Percentiles rank a stretch among this genome's conserved stretches.
These are phyloP conservation scores for Amyloporia xantha DNA, from an alignment of 768 basidiomycete genomes.

Conservation along the genomic window DNA sequence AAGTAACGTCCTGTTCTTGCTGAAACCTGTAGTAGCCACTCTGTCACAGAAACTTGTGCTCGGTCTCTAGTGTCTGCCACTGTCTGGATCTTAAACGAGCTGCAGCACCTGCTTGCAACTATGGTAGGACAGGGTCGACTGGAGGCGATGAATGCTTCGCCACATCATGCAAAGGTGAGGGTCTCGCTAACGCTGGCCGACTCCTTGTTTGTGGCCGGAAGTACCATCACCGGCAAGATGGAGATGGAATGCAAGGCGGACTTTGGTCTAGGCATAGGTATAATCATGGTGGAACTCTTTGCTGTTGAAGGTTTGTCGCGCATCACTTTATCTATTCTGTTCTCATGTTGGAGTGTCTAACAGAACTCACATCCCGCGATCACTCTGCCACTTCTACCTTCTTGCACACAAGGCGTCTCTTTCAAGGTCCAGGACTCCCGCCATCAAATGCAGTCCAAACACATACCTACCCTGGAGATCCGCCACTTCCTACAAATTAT, in stretches of 20 bases:
- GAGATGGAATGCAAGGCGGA: slow-evolving; percentile 76
- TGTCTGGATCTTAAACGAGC: too few relatives aligned
- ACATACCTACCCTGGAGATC: slow-evolving; percentile 50
- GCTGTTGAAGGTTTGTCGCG: slow-evolving; percentile 34
- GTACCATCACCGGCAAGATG: slow-evolving; percentile 64
- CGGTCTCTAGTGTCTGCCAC: too few relatives aligned
- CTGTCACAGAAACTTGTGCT: too few relatives aligned
- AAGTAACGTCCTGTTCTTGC: too few relatives aligned
- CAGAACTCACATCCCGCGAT: slow-evolving; percentile 72
- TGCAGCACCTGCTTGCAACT: background rate
- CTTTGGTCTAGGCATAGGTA: slow-evolving; percentile 60
- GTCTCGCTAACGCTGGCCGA: slow-evolving; percentile 56
- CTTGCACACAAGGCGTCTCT: slow-evolving; percentile 60
- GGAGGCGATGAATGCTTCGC: slow-evolving; percentile 77
- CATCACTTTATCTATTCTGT: slow-evolving; percentile 4
- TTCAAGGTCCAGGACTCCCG: slow-evolving; percentile 77
- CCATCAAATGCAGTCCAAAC: slow-evolving; percentile 79
- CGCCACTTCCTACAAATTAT: slow-evolving; percentile 56
- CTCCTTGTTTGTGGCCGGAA: slow-evolving; percentile 58
- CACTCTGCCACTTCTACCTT: slow-evolving; percentile 79
- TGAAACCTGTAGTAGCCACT: too few relatives aligned
- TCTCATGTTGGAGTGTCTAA: background rate
- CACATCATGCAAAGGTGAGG: slow-evolving; percentile 73
- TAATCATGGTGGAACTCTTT: slow-evolving; percentile 73
- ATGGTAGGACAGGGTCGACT: slow-evolving; percentile 32